Conservation (phyloP, 2,329 filamentous ascomycete genomes). For the Beauveria sp. region DNA sequence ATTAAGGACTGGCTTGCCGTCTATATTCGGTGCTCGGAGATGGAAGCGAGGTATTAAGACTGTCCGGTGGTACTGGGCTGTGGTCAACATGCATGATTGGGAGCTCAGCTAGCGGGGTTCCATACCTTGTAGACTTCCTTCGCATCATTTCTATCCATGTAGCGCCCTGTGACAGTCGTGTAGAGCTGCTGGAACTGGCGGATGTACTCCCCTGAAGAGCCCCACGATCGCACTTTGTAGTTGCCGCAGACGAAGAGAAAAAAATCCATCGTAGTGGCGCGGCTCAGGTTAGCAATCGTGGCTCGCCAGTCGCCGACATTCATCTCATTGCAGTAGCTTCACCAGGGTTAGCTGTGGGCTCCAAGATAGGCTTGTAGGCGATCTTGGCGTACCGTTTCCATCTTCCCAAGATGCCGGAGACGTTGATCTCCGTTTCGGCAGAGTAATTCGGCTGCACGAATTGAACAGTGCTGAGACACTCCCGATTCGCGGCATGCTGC, state of each 20-base stretch:
- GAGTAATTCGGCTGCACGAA: constrained; percentile 18
- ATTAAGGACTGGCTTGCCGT: constrained; percentile 20
- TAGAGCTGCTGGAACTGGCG: constrained; percentile 22
- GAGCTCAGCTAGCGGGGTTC: not conserved
- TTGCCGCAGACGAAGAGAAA: not conserved
- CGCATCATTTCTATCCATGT: constrained; percentile 19
- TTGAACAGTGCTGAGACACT: constrained; percentile 14
- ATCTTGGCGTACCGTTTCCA: constrained; percentile 16
- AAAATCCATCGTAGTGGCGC: constrained; percentile 8
- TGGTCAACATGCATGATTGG: constrained; percentile 10
- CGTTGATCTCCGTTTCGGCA: constrained; percentile 17
- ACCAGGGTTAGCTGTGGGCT: constrained; percentile 7
- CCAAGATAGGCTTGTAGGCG: not conserved
- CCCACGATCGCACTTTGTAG: not conserved
- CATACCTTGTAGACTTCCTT: constrained; percentile 22
- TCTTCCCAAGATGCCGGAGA: constrained; percentile 17
- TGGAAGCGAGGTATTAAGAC: constrained; percentile 18
- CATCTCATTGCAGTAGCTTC: constrained; percentile 17
- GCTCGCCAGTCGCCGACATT: constrained; percentile 16
- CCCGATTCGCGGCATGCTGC: constrained; percentile 15
- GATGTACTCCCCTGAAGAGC: constrained; percentile 15
- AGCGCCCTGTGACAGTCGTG: constrained; percentile 17
- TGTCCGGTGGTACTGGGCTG: constrained; percentile 17
- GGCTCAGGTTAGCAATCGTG: constrained; percentile 14
- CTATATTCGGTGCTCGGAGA: constrained; percentile 17